Conservation (phyloP, 495 filamentous ascomycete species). For the Oidiodendron maius region DNA sequence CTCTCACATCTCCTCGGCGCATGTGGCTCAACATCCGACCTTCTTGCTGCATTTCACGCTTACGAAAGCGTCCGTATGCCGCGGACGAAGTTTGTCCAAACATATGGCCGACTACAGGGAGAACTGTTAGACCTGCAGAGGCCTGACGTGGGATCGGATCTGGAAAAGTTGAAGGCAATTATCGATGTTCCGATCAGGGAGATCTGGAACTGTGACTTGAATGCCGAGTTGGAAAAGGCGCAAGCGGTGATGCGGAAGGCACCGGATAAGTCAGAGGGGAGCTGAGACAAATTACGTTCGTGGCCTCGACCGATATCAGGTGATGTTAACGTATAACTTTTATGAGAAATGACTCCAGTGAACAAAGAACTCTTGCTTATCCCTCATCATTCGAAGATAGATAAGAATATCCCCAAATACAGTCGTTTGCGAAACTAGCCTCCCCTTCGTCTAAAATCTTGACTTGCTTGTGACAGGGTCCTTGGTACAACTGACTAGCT, state of each 20-base stretch:
- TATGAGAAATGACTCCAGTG: no score
- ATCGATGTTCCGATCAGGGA: conserved; percentile 39
- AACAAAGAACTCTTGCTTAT: no score
- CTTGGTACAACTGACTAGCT: no score
- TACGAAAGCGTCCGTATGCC: conserved; percentile 56
- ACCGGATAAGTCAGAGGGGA: no score
- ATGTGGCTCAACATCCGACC: conserved; percentile 27
- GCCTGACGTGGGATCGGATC: conserved; percentile 36
- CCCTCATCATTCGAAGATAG: no score
- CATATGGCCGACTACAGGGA: conserved; percentile 33
- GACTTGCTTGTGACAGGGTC: no score
- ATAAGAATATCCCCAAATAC: no score
- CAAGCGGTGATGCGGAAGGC: conserved; percentile 20
- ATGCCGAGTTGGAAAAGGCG: conserved; percentile 23
- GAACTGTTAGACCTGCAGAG: conserved; percentile 35
- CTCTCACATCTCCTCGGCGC: conserved; percentile 49
- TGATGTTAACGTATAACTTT: no score
- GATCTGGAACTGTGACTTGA: conserved; percentile 41
- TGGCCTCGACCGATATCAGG: no score
- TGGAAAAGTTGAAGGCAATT: conserved; percentile 33
- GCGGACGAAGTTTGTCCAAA: conserved; percentile 33
- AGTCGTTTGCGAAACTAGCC: no score
- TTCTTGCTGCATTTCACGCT: conserved; percentile 50
- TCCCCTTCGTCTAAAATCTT: no score
- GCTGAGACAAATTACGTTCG: no score